These are phyloP conservation scores for Spizellomyces punctatus DNA, from an alignment of 192 early-diverging fungal species.

Conservation along the genomic window DNA sequence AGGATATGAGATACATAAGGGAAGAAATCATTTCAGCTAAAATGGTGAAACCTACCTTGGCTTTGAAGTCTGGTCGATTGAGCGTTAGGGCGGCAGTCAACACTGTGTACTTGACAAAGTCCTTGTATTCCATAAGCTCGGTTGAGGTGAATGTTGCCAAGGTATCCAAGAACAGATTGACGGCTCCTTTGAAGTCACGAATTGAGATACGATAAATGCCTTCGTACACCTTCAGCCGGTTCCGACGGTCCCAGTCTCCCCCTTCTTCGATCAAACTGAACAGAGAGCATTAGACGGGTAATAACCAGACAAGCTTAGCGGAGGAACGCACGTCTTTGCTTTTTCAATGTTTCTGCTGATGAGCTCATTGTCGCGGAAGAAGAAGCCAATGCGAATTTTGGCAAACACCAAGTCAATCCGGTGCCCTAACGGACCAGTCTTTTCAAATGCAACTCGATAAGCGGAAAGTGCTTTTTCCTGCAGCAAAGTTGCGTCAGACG, in stretches of 20 bases:
- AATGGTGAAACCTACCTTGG: conserved; percentile 64
- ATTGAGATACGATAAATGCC: conserved; percentile 91
- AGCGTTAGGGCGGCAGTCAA: conserved; percentile 86
- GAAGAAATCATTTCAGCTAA: not conserved
- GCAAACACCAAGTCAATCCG: conserved; percentile 94
- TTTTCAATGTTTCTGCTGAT: conserved; percentile 82
- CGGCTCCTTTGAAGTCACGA: conserved; percentile 94
- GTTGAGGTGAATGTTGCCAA: conserved; percentile 94
- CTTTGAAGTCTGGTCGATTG: conserved; percentile 91
- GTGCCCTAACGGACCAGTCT: conserved; percentile 86
- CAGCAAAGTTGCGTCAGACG: not conserved
- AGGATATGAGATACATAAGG: not conserved
- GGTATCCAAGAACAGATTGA: conserved; percentile 89
- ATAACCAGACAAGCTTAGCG: not conserved
- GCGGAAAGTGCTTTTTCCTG: conserved; percentile 87
- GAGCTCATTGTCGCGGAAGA: conserved; percentile 81
- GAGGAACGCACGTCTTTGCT: conserved; percentile 45
- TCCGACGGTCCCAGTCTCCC: conserved; percentile 99
- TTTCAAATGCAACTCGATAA: conserved; percentile 81
- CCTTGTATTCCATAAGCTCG: conserved; percentile 96
- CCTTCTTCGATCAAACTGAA: conserved; percentile 92
- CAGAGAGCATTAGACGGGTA: not conserved
- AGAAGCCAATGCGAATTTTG: conserved; percentile 90
- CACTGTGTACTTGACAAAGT: conserved; percentile 95
- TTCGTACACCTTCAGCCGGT: conserved; percentile 96